phyloP scores from a whole-genome alignment of 768 basidiomycete genomes.

The Dictyophora rubrovolvata region DNA sequence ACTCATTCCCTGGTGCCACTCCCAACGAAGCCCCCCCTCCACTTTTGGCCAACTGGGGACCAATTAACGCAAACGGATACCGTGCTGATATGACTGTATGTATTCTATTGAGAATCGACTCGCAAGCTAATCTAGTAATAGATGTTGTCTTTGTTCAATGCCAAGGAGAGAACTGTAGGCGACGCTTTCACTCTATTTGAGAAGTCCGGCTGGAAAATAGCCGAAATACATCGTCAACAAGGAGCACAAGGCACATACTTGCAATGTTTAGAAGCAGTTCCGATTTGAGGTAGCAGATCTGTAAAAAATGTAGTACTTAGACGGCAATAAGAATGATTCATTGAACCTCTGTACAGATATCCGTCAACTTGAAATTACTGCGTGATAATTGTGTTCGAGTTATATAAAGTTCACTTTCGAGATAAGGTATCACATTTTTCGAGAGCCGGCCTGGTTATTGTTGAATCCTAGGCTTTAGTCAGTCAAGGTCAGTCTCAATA shows the following conservation, averaged over 20 bases:
- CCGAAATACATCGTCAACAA: neutral
- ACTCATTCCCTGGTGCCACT: neutral
- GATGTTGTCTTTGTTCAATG: constrained; percentile 65
- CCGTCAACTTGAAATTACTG: too few relatives aligned
- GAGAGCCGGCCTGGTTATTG: too few relatives aligned
- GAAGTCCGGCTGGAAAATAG: constrained; percentile 53
- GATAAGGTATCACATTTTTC: too few relatives aligned
- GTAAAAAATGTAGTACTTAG: too few relatives aligned
- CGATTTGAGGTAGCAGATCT: neutral
- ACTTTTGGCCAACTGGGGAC: constrained; percentile 64
- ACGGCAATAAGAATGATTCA: too few relatives aligned
- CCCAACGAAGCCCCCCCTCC: constrained; percentile 46
- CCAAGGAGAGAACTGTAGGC: constrained; percentile 59
- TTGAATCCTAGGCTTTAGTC: too few relatives aligned
- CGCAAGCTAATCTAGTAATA: constrained; percentile 17
- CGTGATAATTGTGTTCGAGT: too few relatives aligned
- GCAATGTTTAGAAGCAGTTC: neutral
- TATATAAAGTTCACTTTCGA: too few relatives aligned
- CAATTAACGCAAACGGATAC: constrained; percentile 58
- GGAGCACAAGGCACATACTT: neutral
- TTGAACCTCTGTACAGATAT: too few relatives aligned
- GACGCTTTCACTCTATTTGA: constrained; percentile 45
- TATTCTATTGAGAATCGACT: neutral
- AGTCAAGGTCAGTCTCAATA: too few relatives aligned
- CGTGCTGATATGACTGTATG: constrained; percentile 61